phyloP scores from a whole-genome alignment of 768 basidiomycete genomes.

The Boletellus emodensis region DNA sequence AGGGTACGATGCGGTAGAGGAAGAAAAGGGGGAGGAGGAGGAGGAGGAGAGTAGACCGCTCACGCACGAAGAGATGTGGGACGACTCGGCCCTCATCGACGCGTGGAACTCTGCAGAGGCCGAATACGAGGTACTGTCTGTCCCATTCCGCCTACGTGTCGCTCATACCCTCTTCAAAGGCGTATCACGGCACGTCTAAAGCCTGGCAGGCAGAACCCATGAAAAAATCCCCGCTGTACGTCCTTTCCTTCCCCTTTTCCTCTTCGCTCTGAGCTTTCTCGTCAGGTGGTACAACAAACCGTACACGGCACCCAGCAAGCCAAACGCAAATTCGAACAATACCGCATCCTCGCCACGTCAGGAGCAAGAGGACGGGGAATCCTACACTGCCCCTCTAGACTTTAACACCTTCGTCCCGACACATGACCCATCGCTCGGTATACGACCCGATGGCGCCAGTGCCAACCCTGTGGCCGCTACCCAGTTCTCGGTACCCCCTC shows the following conservation, averaged over 20 bases:
- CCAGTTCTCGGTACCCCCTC: constrained; percentile 30
- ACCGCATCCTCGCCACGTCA: not conserved
- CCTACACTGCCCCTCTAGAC: constrained; percentile 59
- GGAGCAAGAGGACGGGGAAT: constrained; percentile 23
- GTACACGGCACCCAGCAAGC: constrained; percentile 10
- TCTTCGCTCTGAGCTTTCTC: not conserved
- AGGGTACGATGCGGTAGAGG: constrained; percentile 25
- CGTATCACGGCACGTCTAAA: constrained; percentile 63
- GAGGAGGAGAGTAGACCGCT: constrained; percentile 59
- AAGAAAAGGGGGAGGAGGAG: constrained; percentile 35
- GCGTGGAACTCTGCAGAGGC: constrained; percentile 84
- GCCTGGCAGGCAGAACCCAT: constrained; percentile 66
- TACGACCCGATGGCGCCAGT: constrained; percentile 19
- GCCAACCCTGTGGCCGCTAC: constrained; percentile 10
- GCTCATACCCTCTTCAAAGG: constrained; percentile 31
- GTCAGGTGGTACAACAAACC: constrained; percentile 79
- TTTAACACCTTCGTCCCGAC: constrained; percentile 69
- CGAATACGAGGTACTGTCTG: constrained; percentile 58
- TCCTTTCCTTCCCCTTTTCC: constrained; percentile 7
- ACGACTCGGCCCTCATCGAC: constrained; percentile 76
- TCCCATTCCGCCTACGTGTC: not conserved
- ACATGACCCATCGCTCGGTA: constrained; percentile 60
- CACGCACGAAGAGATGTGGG: constrained; percentile 78
- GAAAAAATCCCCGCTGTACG: constrained; percentile 72
- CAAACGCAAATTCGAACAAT: not conserved